phyloP scores from a whole-genome alignment of 345 rosid species.

The Xanthoceras sorbifolium region DNA sequence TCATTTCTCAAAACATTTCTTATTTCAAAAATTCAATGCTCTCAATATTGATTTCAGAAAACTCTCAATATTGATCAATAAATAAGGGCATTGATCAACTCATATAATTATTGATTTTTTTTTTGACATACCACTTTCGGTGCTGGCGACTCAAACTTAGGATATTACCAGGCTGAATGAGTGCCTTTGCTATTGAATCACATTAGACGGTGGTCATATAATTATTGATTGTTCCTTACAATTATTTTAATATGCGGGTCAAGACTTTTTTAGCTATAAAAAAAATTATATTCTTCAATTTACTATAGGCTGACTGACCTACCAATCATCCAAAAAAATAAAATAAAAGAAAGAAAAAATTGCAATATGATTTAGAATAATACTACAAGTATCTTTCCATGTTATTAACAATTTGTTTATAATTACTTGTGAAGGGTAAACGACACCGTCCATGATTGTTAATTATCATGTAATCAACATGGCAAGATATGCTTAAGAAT shows the following conservation, averaged over 20 bases:
- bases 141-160: too few relatives aligned
- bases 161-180: too few relatives aligned
- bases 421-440: neutral
- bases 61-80: too few relatives aligned
- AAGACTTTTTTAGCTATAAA: too few relatives aligned
- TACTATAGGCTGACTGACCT: neutral
- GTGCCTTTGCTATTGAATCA: too few relatives aligned
- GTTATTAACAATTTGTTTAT: neutral
- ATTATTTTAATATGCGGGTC: too few relatives aligned
- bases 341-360: neutral
- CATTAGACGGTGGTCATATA: too few relatives aligned
- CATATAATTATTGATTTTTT: too few relatives aligned
- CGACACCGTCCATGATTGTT: neutral
- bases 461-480: neutral
- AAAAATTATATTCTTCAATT: too few relatives aligned
- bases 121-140: too few relatives aligned
- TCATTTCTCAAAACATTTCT: neutral
- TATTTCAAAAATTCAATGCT: neutral
- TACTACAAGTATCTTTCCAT: neutral
- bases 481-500: conserved; percentile 3
- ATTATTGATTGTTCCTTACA: too few relatives aligned
- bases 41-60: neutral
- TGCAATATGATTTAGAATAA: neutral
- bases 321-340: neutral
- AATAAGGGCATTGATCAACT: too few relatives aligned